phyloP scores from a whole-genome alignment of 2,329 filamentous ascomycete species.

The Penicillium sp. region DNA sequence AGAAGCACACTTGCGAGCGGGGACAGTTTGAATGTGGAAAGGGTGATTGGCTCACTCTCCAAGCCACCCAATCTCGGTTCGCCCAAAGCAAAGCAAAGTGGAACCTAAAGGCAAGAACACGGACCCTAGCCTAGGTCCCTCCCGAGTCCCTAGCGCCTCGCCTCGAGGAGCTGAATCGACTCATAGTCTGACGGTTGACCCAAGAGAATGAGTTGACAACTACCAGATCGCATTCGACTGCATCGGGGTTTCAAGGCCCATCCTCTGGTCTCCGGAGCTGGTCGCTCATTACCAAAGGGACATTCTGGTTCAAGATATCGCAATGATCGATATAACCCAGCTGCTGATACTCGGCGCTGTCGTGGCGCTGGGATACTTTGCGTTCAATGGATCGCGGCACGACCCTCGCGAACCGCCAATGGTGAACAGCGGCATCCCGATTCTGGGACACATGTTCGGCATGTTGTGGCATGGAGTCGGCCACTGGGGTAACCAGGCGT shows the following conservation, averaged over 20 bases:
- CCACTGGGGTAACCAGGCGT: constrained; percentile 29
- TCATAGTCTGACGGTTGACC: no score
- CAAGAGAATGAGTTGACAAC: background rate
- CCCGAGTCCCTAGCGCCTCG: no score
- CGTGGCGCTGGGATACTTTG: constrained; percentile 9
- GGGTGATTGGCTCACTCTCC: background rate
- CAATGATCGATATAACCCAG: constrained; percentile 13
- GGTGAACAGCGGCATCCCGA: constrained; percentile 24
- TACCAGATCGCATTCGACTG: background rate
- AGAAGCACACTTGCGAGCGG: background rate
- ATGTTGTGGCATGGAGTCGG: constrained; percentile 26
- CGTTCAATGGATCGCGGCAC: constrained; percentile 7
- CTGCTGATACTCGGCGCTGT: constrained; percentile 9
- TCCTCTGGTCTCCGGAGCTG: background rate
- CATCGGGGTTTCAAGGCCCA: background rate
- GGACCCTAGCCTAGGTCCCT: no score
- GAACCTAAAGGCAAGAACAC: background rate
- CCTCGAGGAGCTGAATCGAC: no score
- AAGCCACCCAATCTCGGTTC: background rate
- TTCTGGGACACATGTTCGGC: constrained; percentile 31
- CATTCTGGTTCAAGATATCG: background rate
- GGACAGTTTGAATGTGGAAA: background rate
- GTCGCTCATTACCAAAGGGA: background rate
- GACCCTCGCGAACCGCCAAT: constrained; percentile 32
- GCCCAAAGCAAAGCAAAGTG: background rate